These are phyloP conservation scores for Fusarium nygamai DNA, from an alignment of 2,329 filamentous ascomycete species.

Conservation along the genomic window DNA sequence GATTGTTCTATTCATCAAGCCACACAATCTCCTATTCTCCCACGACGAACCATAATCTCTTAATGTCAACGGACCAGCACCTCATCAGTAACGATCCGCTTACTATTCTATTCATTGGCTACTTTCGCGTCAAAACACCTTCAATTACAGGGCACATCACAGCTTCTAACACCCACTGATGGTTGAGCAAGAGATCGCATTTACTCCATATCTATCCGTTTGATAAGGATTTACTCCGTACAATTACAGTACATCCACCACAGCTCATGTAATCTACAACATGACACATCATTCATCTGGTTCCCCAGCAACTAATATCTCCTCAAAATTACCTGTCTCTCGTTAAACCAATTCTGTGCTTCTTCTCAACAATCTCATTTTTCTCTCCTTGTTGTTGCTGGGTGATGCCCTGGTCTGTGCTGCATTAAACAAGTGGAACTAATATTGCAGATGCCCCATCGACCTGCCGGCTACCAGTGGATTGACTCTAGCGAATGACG, in stretches of 20 bases:
- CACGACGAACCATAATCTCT: neutral
- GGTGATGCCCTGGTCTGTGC: conserved; percentile 45
- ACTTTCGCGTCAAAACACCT: conserved; percentile 28
- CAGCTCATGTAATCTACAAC: neutral
- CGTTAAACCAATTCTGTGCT: conserved; percentile 8
- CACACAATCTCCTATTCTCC: neutral
- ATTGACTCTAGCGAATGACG: conserved; percentile 32
- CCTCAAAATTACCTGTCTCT: conserved; percentile 6
- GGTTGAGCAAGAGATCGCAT: neutral
- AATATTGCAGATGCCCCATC: conserved; percentile 44
- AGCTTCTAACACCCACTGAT: neutral
- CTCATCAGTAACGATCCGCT: conserved; percentile 17
- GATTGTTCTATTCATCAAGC: neutral
- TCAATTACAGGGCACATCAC: conserved; percentile 27
- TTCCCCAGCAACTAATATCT: conserved; percentile 22
- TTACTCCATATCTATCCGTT: neutral
- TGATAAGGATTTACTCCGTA: neutral
- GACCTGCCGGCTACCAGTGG: conserved; percentile 36
- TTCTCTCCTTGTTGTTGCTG: conserved; percentile 39
- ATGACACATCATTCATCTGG: neutral
- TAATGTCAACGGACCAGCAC: neutral
- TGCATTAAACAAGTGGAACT: conserved; percentile 46
- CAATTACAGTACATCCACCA: neutral
- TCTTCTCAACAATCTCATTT: conserved; percentile 10
- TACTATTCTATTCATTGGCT: conserved; percentile 16